Conservation (phyloP, 345 rosid genomes). For the Jatropha curcas region DNA sequence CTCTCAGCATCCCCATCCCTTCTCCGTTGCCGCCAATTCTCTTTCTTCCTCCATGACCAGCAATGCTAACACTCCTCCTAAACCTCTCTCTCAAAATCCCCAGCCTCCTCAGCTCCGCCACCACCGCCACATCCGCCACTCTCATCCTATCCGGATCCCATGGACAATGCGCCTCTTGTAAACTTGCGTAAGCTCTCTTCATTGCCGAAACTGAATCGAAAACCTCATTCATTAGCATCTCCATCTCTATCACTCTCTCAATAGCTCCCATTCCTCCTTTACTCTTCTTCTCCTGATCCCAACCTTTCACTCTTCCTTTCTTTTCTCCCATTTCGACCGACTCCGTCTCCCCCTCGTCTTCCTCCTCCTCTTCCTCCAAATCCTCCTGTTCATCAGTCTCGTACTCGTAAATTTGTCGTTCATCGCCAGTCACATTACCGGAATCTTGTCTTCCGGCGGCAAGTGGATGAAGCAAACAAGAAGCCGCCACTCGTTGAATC, state of each 20-base stretch:
- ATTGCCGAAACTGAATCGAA: conserved; percentile 67
- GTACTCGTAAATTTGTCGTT: conserved; percentile 33
- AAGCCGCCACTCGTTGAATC: conserved; percentile 83
- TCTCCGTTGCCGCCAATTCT: conserved; percentile 26
- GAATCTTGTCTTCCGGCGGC: conserved; percentile 57
- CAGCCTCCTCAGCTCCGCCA: conserved; percentile 72
- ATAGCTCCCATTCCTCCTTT: conserved; percentile 21
- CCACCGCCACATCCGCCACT: conserved; percentile 77
- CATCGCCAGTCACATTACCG: conserved; percentile 31
- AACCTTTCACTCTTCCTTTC: conserved; percentile 13
- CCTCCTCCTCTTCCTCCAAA: conserved; percentile 32
- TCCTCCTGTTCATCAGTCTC: conserved; percentile 39
- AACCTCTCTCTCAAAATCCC: conserved; percentile 71
- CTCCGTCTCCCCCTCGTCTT: conserved; percentile 18
- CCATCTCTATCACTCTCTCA: conserved; percentile 54
- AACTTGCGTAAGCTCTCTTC: conserved; percentile 69
- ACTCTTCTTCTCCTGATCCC: conserved; percentile 10
- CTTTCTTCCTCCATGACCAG: conserved; percentile 29
- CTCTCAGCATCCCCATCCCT: conserved; percentile 56
- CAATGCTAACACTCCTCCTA: conserved; percentile 47
- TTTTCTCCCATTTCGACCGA: too few species aligned
- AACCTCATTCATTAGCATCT: conserved; percentile 60
- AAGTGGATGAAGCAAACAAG: conserved; percentile 87
- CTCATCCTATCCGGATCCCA: conserved; percentile 96
- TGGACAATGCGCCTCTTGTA: conserved; percentile 93